Evolutionary conservation across 371 early-diverging fungal species (phyloP), one percentile per base, ranked within the genome.

Genomic region (Entomophthora muscae): DNA sequence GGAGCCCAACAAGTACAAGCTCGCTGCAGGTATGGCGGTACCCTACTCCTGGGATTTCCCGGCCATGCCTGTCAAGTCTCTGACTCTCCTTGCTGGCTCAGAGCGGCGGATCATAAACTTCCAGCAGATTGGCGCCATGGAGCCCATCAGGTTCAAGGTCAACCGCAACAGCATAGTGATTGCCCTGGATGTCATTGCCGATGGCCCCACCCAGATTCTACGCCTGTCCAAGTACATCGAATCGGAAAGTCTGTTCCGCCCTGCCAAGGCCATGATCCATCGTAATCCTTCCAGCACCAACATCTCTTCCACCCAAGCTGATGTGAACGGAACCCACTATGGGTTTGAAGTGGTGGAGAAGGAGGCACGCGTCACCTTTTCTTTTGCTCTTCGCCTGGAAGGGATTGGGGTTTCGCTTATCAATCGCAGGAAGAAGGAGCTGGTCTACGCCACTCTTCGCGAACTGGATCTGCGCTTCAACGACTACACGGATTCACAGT

Each of bases 41-140:
- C 78, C 83, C n/a, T 98, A 95, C 65, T 85, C 98, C 0, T 96
- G 95, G 94, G 98, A 98, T 66, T 73, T 82, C 64, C 98, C 98
- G 22, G 83, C 88, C 7, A 71, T 80, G 1, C 73, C 76, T 26
- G 77, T 82, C n/a, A 94, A 92, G 68, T 72, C 78, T 7, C 70
- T 95, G 51, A 83, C 85, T 21, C 58, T 95, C 27, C 75, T 72
- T 28, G 83, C 88, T 3, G 80, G 83, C 63, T 89, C 86, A 7
- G 70, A 75, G 3, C 85, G 89, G 61, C 76, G 93, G 31, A 77
- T 82, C 12, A 80, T 95, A 56, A 90, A 88, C 57, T 64, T 92
- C 33, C 85, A 88, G 67, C 93, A 95, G 70, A 91, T 98, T 61
- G 98, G 96, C 17, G 82, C 80, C 57, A 80, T 86, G 57, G 72